Evolutionary conservation across 164 flowering plant species (phyloP).

Genomic region (Tetrastigma voinierianum): DNA sequence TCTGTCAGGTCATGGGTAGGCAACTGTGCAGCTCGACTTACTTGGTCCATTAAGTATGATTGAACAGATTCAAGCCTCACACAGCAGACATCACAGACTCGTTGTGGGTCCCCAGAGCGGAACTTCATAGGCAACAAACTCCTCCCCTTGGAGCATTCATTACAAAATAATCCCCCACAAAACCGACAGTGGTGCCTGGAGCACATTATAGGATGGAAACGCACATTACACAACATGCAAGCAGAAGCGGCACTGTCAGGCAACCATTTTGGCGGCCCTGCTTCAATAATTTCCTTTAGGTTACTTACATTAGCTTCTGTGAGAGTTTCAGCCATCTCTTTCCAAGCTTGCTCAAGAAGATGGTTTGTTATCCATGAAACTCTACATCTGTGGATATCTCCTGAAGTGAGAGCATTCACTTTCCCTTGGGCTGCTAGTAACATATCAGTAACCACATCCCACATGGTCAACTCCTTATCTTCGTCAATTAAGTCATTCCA

Average conservation of each 20-base stretch:
- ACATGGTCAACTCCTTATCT: constrained; percentile 86
- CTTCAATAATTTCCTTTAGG: constrained; percentile 64
- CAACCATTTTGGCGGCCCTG: constrained; percentile 92
- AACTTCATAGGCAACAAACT: constrained; percentile 82
- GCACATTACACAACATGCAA: constrained; percentile 88
- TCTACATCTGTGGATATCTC: constrained; percentile 34
- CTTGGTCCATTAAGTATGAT: constrained; percentile 81
- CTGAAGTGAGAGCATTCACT: constrained; percentile 64
- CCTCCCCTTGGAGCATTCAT: constrained; percentile 82
- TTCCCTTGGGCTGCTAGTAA: constrained; percentile 80
- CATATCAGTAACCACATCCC: constrained; percentile 95
- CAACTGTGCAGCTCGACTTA: constrained; percentile 87
- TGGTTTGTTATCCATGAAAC: constrained; percentile 60
- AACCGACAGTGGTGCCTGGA: constrained; percentile 91
- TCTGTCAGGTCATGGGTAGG: constrained; percentile 94
- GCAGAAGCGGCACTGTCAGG: constrained; percentile 88
- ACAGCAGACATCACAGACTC: constrained; percentile 90
- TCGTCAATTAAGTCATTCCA: constrained; percentile 64
- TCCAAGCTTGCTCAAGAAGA: constrained; percentile 90
- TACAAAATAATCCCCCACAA: constrained; percentile 94
- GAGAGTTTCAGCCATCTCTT: constrained; percentile 92
- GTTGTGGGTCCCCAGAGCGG: constrained; percentile 62
- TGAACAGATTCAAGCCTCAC: constrained; percentile 88
- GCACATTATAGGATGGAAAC: constrained; percentile 94
- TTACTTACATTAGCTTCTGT: constrained; percentile 66